Base-by-base conservation (phyloP, 108 stramenopile species). In the Aurantiochytrium sp. region DNA sequence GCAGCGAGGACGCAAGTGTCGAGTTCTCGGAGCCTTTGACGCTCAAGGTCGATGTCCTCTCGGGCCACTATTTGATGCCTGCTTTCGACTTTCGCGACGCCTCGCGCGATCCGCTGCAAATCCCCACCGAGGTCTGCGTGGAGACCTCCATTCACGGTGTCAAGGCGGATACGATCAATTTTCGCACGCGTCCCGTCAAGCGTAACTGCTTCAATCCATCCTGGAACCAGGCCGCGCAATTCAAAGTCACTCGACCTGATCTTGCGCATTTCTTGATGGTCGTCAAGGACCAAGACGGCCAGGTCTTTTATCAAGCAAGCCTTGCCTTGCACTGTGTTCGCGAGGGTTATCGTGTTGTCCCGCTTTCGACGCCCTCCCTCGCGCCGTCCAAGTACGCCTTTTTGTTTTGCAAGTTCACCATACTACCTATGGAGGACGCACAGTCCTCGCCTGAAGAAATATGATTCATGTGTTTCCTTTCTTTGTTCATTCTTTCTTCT, bases 121-220 rank as follows among this genome's bases (percentile, higher is more conserved):
- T 83, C 76, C 76, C 76, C 0, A 16, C 45, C 16, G 76, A 53
- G 25, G 76, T 83, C 10, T 93, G 88, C 89, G 93, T 94, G 10
- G 43, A 64, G 45, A 51, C 93, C n/a, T 72, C 44, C 4, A 25
- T 94, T n/a, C 44, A 72, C 49, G 88, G 88, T 0, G 14, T 5
- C 47, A 44, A 49, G 47, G 60, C 64, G 5, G 88, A 88, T 51
- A 18, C 16, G 1, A 5, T 35, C 19, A 21, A 5, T 19, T 43
- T 5, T 44, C 35, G 35, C 21, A 93, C 91, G 49, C 43, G 90
- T 19, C 57, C 60, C 21, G 55, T 93, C 51, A 59, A 49, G 49
- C 92, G 93, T 88, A 94, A 94, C 55, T 93, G 93, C 19, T 92
- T 94, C 91, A 94, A 94, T 64, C 93, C 93, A 5, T n/a, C 91